Evolutionary conservation across 331 rosid species (phyloP), one percentile per base, ranked within the genome.

Genomic region (Cucumis variabilis): DNA sequence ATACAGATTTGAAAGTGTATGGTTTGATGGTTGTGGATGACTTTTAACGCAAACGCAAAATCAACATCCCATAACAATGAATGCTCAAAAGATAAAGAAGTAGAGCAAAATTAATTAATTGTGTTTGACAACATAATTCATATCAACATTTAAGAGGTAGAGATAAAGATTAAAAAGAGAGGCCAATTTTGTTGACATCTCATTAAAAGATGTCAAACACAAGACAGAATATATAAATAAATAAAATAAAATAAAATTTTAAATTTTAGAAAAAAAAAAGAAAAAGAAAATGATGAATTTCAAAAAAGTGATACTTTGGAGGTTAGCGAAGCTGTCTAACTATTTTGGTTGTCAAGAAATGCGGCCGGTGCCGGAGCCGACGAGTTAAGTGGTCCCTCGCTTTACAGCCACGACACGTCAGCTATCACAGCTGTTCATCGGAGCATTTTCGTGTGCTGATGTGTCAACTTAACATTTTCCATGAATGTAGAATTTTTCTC

Each of bases 261-360:
- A 33, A 33, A 2, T 1, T 33, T 33, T 33, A 4, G 0, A 37
- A 37, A 37, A 37, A 37, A 37, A 37, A n/a, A n/a, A n/a, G n/a
- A n/a, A n/a, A n/a, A 13, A 51, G 13, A 13, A 53, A 53, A 53
- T 13, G 74, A 66, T 83, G 75, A 83, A 63, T 83, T 83, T 41
- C 11, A 23, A 84, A 83, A 84, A 84, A 27, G 77, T 67, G 9
- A 37, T 66, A 67, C 67, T 84, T 82, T 46, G 87, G 87, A 48
- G 65, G 17, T 44, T 37, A 33, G 60, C 69, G 67, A 30, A 51
- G 60, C 5, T 24, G 81, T 58, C 7, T 58, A 58, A 58, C 1
- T 58, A 58, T 63, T 63, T 63, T 21, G 28, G 28, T 13, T 27
- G 30, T 82, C 66, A 50, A 55, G 11, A 5, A 58, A 82, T 62